These are phyloP conservation scores for Pleurotus eryngii DNA, from an alignment of 768 basidiomycete genomes.

Conservation along the genomic window DNA sequence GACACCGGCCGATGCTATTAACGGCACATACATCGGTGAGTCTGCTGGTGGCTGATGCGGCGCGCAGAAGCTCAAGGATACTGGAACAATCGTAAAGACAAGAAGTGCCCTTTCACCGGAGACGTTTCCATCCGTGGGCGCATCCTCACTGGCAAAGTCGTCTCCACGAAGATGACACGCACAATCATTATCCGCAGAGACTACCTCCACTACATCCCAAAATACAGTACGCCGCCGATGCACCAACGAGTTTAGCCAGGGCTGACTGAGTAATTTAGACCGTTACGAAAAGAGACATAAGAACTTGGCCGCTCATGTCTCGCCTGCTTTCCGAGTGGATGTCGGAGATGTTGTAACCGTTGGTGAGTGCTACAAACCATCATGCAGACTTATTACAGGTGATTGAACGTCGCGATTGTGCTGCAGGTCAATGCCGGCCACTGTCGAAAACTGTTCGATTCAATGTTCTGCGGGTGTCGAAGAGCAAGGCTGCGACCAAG, in stretches of 20 bases:
- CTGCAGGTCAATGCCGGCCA: constrained; percentile 93
- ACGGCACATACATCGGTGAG: constrained; percentile 93
- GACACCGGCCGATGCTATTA: constrained; percentile 94
- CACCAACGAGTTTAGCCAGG: neutral
- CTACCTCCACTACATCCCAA: constrained; percentile 95
- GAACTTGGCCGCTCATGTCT: constrained; percentile 95
- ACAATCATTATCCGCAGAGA: constrained; percentile 95
- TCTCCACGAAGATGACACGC: constrained; percentile 99
- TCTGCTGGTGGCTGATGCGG: constrained; percentile 10
- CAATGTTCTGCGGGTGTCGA: constrained; percentile 95
- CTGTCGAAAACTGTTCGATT: constrained; percentile 99
- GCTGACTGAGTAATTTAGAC: constrained; percentile 42
- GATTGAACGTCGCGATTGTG: neutral
- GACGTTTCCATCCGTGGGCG: constrained; percentile 97
- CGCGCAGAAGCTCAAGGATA: neutral
- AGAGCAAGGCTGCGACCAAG: constrained; percentile 90
- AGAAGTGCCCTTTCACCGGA: constrained; percentile 99
- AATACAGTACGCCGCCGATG: constrained; percentile 75
- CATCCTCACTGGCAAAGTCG: constrained; percentile 95
- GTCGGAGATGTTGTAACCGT: constrained; percentile 92
- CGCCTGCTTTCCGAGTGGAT: constrained; percentile 98
- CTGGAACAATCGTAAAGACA: constrained; percentile 54
- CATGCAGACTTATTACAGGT: neutral
- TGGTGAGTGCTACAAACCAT: constrained; percentile 50
- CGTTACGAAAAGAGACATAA: constrained; percentile 99